phyloP scores from a whole-genome alignment of 2,329 filamentous ascomycete genomes.

The Ceratocystis diversiconidia region DNA sequence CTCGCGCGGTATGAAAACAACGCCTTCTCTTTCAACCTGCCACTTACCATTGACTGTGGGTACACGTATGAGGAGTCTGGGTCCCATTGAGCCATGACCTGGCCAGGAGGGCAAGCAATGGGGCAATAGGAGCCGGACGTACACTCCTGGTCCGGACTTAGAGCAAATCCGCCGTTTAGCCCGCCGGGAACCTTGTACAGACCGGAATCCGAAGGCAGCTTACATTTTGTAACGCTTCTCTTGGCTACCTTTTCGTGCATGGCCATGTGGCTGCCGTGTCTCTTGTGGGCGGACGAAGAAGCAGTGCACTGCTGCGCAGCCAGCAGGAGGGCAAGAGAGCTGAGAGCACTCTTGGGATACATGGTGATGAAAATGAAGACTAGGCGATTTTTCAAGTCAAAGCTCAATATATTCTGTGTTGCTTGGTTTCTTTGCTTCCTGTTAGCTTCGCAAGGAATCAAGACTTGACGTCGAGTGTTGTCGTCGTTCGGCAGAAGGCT shows the following conservation, averaged over 20 bases:
- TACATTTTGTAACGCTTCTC: slow-evolving; percentile 31
- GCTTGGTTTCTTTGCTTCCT: not conserved
- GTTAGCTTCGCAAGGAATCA: not conserved
- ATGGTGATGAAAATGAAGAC: slow-evolving; percentile 16
- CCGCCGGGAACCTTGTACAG: slow-evolving; percentile 49
- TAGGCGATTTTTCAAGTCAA: not conserved
- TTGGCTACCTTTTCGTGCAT: slow-evolving; percentile 18
- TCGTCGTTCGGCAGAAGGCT: not conserved
- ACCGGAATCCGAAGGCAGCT: slow-evolving; percentile 52
- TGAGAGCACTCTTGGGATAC: slow-evolving; percentile 23
- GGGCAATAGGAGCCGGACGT: slow-evolving; percentile 56
- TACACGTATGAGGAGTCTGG: slow-evolving; percentile 53
- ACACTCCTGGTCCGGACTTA: slow-evolving; percentile 62
- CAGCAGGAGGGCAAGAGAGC: slow-evolving; percentile 22
- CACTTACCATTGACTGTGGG: slow-evolving; percentile 56
- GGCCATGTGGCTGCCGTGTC: slow-evolving; percentile 8
- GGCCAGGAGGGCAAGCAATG: slow-evolving; percentile 59
- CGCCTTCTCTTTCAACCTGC: not conserved
- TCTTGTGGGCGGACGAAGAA: slow-evolving; percentile 1
- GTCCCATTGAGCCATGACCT: slow-evolving; percentile 70
- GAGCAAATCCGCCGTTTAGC: slow-evolving; percentile 62
- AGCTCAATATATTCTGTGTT: not conserved
- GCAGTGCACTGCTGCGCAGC: slow-evolving; percentile 15
- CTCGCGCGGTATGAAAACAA: slow-evolving; percentile 6
- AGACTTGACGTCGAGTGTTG: not conserved